Base-by-base conservation (phyloP, 164 flowering plant species). In the Magnolia officinalis region DNA sequence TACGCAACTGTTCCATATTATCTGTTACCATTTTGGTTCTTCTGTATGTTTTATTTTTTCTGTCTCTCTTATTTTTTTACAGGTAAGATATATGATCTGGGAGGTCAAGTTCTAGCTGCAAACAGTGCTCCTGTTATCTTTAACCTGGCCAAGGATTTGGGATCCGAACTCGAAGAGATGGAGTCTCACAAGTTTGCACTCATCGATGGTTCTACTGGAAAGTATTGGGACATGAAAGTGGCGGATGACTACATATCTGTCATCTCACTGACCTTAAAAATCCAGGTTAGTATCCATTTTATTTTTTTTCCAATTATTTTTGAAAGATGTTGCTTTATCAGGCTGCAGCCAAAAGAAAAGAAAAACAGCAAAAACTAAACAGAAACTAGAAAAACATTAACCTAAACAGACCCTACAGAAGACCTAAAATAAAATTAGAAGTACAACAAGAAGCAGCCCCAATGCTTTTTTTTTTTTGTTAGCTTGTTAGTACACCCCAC, bases 91-190 rank as follows among this genome's bases (percentile, higher is more conserved):
- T 92, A 92, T 83, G 97, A 92, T 82, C 81, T 90, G 75, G 97
- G 97, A 24, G 97, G 97, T 63, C 97, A 90, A 82, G 97, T 90
- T 70, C 90, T 90, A 76, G 97, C 94, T 74, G 91, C 90, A 55
- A 92, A 88, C 78, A 90, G 94, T 81, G 91, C 93, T 6, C 97
- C 97, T 10, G 81, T 83, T 63, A 79, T 92, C 72, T 90, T 88
- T 82, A 88, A 89, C 82, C 77, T 90, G 78, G 97, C 94, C 26
- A 90, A 89, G 77, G 94, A 90, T 77, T 75, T 81, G 1, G 91
- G 87, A 4, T 80, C 82, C 9, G 89, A 89, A 78, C 73, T 89
- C 4, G 97, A 84, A 78, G 94, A 90, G 77, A 80, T 90, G 90
- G 91, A 89, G 79, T 79, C 89, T 2, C 94, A 92, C 81, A 92